Evolutionary conservation across 2,329 filamentous ascomycete species (phyloP).

Genomic region (Venturiaceae sp.): DNA sequence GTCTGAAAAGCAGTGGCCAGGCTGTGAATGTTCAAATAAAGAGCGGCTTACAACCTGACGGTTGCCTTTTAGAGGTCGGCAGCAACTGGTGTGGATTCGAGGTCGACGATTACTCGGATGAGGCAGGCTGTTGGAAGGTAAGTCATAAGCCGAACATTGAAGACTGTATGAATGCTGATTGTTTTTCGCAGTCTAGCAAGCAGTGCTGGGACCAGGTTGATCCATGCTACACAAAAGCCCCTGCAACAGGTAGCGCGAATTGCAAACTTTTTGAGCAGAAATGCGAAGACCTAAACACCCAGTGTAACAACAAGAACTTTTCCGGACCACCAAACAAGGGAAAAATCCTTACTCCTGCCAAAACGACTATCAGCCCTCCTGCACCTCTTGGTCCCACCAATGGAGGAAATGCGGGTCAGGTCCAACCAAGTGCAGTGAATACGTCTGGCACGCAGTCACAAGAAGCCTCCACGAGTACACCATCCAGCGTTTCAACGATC

Average conservation of each 20-base stretch:
- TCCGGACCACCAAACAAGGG: slow-evolving; percentile 33
- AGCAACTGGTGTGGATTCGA: slow-evolving; percentile 65
- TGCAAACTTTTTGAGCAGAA: slow-evolving; percentile 55
- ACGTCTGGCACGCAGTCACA: background rate
- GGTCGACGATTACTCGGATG: slow-evolving; percentile 45
- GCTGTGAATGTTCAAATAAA: slow-evolving; percentile 4
- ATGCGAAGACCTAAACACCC: slow-evolving; percentile 39
- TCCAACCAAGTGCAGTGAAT: background rate
- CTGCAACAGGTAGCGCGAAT: slow-evolving; percentile 48
- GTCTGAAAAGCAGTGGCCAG: slow-evolving; percentile 24
- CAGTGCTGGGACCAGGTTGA: slow-evolving; percentile 46
- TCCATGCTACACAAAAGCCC: slow-evolving; percentile 48
- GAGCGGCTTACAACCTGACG: slow-evolving; percentile 10
- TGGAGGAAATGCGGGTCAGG: background rate
- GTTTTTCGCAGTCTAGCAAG: slow-evolving; percentile 18
- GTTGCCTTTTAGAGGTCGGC: slow-evolving; percentile 55
- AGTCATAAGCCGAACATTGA: slow-evolving; percentile 21
- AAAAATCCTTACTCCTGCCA: slow-evolving; percentile 26
- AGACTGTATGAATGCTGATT: background rate
- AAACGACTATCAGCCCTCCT: slow-evolving; percentile 12
- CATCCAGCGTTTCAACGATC: background rate
- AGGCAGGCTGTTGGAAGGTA: slow-evolving; percentile 56
- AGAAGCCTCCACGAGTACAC: background rate
- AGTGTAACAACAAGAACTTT: slow-evolving; percentile 31
- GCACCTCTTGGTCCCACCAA: slow-evolving; percentile 1